Base-by-base conservation (phyloP, 2,329 filamentous ascomycete species). In the Alternaria rosae region DNA sequence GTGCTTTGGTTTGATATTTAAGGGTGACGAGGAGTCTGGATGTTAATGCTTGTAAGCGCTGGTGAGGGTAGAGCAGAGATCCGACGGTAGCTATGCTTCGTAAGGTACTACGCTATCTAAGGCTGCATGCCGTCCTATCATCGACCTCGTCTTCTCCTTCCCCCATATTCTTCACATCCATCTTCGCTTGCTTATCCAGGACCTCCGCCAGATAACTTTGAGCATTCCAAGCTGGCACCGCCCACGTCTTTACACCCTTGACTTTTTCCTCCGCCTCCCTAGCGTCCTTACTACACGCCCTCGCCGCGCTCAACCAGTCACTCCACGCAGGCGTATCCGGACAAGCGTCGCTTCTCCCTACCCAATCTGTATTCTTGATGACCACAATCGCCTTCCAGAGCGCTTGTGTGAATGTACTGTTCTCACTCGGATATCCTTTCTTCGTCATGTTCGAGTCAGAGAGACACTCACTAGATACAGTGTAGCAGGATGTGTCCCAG, bases 381-480 rank as follows among this genome's bases (percentile, higher is more conserved):
- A 84, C 76, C 0, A 83, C 74, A 25, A 85, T 83, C 1, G 81
- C 80, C 64, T 82, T 83, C 81, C 82, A 85, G 0, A 85, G 71
- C 0, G 83, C 83, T 54, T 82, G 73, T 0, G 84, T 85, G 67
- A 83, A 85, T 0, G 72, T 77, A 0, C 68, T 28, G 51, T 78
- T 80, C 2, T 69, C 41, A n/a, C 70, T 75, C 11, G 71, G 73
- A 50, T 50, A 74, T 8, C 71, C 70, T 53, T 80, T 80, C 4
- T 65, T 70, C 4, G 70, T 64, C 57, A 76, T 74, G 21, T 80
- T 67, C 4, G 77, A 75, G 45, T 77, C 75, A 6, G 74, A 73
- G 6, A 80, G 68, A 10, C 71, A 71, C 50, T 82, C 72, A 30
- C 76, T 72, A 10, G 69, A 71, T 20, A 85, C 77, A 3, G 72